phyloP scores from a whole-genome alignment of 805 yeast genomes.

The Pichia membranifaciens region DNA sequence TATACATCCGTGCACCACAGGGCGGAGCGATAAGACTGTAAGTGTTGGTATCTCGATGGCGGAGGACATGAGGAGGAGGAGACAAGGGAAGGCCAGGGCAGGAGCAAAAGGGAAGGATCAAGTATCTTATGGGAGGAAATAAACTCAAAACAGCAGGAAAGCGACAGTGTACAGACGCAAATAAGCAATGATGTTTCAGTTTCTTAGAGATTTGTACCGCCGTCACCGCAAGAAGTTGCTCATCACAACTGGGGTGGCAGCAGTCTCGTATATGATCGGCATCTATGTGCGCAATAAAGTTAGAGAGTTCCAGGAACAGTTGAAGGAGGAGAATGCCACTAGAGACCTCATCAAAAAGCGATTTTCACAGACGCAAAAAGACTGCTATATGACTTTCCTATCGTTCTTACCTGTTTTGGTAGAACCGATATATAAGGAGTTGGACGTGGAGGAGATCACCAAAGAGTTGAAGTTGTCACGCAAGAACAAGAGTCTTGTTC shows the following conservation, averaged over 20 bases:
- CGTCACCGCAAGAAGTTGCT: conserved; percentile 42
- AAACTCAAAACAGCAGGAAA: no score
- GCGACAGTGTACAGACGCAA: no score
- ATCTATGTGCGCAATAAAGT: conserved; percentile 41
- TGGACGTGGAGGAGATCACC: conserved; percentile 71
- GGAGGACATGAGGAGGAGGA: neutral
- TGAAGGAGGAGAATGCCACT: conserved; percentile 53
- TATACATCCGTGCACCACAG: no score
- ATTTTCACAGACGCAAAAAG: conserved; percentile 87
- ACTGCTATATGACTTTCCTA: conserved; percentile 76
- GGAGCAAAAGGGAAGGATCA: no score
- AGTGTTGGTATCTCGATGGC: no score
- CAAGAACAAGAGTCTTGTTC: conserved; percentile 32
- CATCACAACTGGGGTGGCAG: conserved; percentile 38
- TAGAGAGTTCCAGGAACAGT: conserved; percentile 42
- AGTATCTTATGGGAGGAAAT: no score
- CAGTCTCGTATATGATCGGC: conserved; percentile 39
- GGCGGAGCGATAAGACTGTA: no score
- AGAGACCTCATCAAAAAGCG: conserved; percentile 70
- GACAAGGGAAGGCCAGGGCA: neutral
- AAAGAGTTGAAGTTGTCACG: conserved; percentile 52
- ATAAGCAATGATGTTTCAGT: conserved; percentile 34
- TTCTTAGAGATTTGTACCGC: conserved; percentile 32
- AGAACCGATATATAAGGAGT: conserved; percentile 51
- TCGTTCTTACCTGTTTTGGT: conserved; percentile 76